Evolutionary conservation across 768 basidiomycete genomes (phyloP), one percentile per base, ranked within the genome.

Genomic region (Podaxis rugospora): DNA sequence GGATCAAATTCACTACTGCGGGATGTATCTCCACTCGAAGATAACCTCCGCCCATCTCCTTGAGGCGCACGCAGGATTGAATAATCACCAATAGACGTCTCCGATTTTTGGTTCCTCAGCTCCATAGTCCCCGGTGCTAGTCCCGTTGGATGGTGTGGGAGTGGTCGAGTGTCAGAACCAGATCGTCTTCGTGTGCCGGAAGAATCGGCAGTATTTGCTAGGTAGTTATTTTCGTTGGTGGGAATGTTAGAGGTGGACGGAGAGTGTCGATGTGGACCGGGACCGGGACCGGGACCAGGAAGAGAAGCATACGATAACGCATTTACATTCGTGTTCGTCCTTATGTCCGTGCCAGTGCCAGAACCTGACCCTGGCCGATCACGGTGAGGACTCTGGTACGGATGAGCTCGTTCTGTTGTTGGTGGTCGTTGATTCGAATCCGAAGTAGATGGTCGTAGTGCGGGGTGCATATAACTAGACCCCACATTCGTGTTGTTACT

Each of bases 1-100:
- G 59, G 59, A 21, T 55, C 36, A 4, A 61, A 61, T n/a, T 61
- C 53, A 27, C 35, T 36, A 7, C 35, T 35, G 32, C 4, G 57
- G 36, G 44, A 10, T 4, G 25, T 25, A 3, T 39, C 25, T 5
- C 7, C 49, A 37, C 27, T n/a, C 11, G 53, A 54, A 18, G 59
- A 50, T 39, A 55, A 23, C 2, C 21, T 14, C 32, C 59, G 25
- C 11, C 11, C 11, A 36, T 32, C 36, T 4, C 16, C 46, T 32
- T 46, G 35, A 36, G 59, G 28, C 16, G 42, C 35, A 3, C 46
- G 52, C 4, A 47, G 25, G n/a, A 55, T 37, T 5, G 59, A 47
- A 27, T 13, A 23, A 23, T 44, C 50, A 40, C 50, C 50, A 9
- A 25, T 52, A 16, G 42, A 47, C 3, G 39, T 46, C 10, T 46